Base-by-base conservation (phyloP, 2,329 filamentous ascomycete species). In the Ceratocystis lukuohia region DNA sequence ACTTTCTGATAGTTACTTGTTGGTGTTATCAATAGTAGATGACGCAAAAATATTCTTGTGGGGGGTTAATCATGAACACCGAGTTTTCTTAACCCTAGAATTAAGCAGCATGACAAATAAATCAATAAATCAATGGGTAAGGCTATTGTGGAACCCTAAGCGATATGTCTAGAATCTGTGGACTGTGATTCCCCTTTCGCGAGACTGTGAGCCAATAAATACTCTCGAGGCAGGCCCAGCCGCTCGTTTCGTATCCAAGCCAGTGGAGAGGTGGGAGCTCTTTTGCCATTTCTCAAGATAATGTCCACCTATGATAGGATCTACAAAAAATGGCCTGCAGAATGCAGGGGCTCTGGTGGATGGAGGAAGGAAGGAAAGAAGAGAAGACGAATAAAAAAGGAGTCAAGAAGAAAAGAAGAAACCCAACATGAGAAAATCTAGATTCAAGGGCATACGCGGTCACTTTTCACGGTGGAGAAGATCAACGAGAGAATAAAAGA, bases 321-420 rank as follows among this genome's bases (percentile, higher is more conserved):
- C 30, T 59, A 37, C 56, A 59, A 37, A 57, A 37, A 59, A 37
- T 59, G 56, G 56, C 56, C 37, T 59, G 56, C 56, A 59, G 56
- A 59, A 59, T 59, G 56, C 56, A 59, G 56, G 56, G 56, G 56
- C 15, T n/a, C 17, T 46, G 20, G 22, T n/a, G 30, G 10, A 61
- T 62, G 37, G 61, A 28, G n/a, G 6, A 62, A 48, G 22, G 46
- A 37, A 63, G 46, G 12, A 15, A 30, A 33, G 15, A 63, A 63
- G 22, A 63, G 48, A 30, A 48, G 30, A 50, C 37, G 44, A 46
- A 37, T 2, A 5, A 46, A 62, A 46, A 63, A 50, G 33, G 33
- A 30, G 56, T 8, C 20, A 37, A 25, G 56, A 37, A 59, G 28
- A 37, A 20, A 59, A 59, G 56, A 59, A 59, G 28, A 5, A 10